A percentile compares a stretch with the other conserved stretches of the same genome.
Conservation (phyloP, 495 filamentous ascomycete species). For the Podospora pseudopauciseta region DNA sequence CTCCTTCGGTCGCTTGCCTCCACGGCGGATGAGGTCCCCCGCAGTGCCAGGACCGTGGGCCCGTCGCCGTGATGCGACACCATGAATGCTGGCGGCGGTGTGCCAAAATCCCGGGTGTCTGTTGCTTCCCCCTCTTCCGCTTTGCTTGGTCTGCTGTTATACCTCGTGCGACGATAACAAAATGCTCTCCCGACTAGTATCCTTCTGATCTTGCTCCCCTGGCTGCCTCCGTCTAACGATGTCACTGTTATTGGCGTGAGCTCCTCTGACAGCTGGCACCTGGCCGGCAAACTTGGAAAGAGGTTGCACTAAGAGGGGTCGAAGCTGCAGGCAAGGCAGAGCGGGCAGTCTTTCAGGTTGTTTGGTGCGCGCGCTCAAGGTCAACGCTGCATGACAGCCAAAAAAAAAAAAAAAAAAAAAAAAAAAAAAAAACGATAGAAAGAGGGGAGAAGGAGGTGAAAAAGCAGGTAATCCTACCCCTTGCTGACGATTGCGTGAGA, state of each 20-base stretch:
- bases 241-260: conserved; percentile 3
- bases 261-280: conserved; percentile 25
- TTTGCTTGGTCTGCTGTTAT: not conserved
- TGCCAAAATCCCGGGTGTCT: conserved; percentile 25
- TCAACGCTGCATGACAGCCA: not conserved
- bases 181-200: not conserved
- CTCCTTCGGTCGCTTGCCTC: conserved; percentile 23
- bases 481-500: conserved; percentile 2
- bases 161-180: not conserved
- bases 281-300: conserved; percentile 15
- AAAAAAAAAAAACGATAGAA: conserved; percentile 8
- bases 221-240: conserved; percentile 24
- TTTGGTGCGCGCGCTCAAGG: not conserved
- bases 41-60: conserved; percentile 49
- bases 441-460: conserved; percentile 9
- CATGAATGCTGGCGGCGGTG: conserved; percentile 43
- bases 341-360: not conserved
- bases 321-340: not conserved
- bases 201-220: conserved; percentile 1
- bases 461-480: not conserved
- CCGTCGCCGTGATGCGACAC: conserved; percentile 67
- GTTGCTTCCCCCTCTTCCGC: not conserved
- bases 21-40: conserved; percentile 55
- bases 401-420: conserved; percentile 7
- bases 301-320: conserved; percentile 20